Conservation (phyloP, 257 asterid genomes). For the Paulownia fortunei region DNA sequence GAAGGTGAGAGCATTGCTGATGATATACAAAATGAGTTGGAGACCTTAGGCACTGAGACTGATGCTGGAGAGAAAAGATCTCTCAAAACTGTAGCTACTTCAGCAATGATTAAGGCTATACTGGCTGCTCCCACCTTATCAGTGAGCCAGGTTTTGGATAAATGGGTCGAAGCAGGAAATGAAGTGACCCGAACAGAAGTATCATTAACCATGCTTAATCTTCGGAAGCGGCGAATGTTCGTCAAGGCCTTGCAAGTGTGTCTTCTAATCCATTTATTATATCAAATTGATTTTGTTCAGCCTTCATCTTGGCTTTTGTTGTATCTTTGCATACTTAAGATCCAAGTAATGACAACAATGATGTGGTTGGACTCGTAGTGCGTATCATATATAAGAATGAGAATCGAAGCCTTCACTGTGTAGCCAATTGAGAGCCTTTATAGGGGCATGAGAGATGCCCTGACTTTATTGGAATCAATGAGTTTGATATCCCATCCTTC, state of each 20-base stretch:
- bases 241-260: conserved; percentile 77
- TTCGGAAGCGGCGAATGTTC: conserved; percentile 61
- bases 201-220: conserved; percentile 41
- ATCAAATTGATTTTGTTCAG: not conserved
- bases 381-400: not conserved
- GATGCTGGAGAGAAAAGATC: conserved; percentile 36
- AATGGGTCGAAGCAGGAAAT: conserved; percentile 76
- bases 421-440: not conserved
- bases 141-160: conserved; percentile 52
- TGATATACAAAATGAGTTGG: conserved; percentile 42
- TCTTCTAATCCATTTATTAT: conserved; percentile 11
- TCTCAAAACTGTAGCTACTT: conserved; percentile 20
- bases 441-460: not conserved
- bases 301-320: not conserved
- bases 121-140: conserved; percentile 45
- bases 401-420: not conserved
- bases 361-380: not conserved
- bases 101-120: conserved; percentile 57
- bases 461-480: not conserved
- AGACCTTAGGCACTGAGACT: conserved; percentile 38
- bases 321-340: conserved; percentile 2
- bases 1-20: conserved; percentile 46
- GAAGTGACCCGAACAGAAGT: conserved; percentile 53
- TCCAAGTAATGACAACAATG: not conserved
- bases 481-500: not conserved